These are phyloP conservation scores for Oryza glaberrima DNA, from an alignment of 176 grass and related monocot genomes.

Conservation along the genomic window DNA sequence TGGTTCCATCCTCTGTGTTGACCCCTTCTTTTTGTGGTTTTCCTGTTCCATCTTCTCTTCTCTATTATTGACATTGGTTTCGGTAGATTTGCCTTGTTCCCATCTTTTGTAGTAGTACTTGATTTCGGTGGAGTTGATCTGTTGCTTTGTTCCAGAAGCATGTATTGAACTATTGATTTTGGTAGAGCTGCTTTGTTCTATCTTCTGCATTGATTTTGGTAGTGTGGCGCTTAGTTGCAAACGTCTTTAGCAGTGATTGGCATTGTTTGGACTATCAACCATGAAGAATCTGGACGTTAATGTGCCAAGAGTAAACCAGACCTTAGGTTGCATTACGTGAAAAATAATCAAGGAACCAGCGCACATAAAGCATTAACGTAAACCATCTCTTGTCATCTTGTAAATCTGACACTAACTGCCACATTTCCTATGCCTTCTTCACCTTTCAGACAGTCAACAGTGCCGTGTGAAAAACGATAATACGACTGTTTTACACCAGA, in stretches of 20 bases:
- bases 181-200: not conserved
- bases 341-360: not conserved
- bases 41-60: not conserved
- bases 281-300: not conserved
- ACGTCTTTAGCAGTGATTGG: not conserved
- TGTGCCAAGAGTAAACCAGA: not conserved
- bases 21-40: too few relatives aligned
- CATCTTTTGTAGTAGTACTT: not conserved
- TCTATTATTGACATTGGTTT: not conserved
- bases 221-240: not conserved
- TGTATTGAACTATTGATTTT: not conserved
- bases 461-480: not conserved
- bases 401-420: not conserved
- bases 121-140: not conserved
- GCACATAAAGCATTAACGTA: not conserved
- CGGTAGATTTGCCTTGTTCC: not conserved
- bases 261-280: not conserved
- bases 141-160: not conserved
- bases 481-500: not conserved
- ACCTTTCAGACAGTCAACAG: not conserved
- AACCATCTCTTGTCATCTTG: not conserved
- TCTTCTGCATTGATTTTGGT: not conserved
- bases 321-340: not conserved
- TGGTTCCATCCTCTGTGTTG: too few relatives aligned
- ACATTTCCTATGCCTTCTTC: not conserved